phyloP scores from a whole-genome alignment of 176 grass and related monocot genomes.

The Zea mays region DNA sequence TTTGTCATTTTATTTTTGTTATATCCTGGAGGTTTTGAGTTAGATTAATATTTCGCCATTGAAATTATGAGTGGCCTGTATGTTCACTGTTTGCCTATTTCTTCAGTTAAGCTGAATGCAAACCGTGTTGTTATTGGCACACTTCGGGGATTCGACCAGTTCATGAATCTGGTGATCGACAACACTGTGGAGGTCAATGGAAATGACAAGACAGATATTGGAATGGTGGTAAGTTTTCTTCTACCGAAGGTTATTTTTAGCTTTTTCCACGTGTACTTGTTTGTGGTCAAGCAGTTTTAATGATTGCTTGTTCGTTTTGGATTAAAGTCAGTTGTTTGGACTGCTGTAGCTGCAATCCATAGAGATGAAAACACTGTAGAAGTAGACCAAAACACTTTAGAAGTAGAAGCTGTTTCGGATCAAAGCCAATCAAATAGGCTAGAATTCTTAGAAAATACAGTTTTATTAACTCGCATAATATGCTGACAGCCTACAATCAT shows the following conservation, averaged over 20 bases:
- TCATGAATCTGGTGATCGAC: constrained; percentile 87
- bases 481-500: neutral
- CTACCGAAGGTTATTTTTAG: neutral
- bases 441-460: too few species aligned
- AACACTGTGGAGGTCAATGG: constrained; percentile 80
- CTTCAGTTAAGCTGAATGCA: constrained; percentile 80
- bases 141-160: constrained; percentile 82
- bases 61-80: neutral
- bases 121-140: constrained; percentile 77
- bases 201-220: constrained; percentile 81
- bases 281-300: too few species aligned
- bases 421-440: too few species aligned
- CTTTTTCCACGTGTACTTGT: too few species aligned
- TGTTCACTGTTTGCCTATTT: neutral
- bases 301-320: too few species aligned
- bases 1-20: neutral
- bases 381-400: too few species aligned
- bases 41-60: neutral
- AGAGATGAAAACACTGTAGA: too few species aligned
- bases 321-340: too few species aligned
- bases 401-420: too few species aligned
- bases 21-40: neutral
- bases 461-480: neutral
- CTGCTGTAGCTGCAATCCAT: too few species aligned
- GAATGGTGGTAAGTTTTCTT: constrained; percentile 73